These are phyloP conservation scores for Boletus tomentosulus DNA, from an alignment of 768 basidiomycete genomes.

Conservation along the genomic window DNA sequence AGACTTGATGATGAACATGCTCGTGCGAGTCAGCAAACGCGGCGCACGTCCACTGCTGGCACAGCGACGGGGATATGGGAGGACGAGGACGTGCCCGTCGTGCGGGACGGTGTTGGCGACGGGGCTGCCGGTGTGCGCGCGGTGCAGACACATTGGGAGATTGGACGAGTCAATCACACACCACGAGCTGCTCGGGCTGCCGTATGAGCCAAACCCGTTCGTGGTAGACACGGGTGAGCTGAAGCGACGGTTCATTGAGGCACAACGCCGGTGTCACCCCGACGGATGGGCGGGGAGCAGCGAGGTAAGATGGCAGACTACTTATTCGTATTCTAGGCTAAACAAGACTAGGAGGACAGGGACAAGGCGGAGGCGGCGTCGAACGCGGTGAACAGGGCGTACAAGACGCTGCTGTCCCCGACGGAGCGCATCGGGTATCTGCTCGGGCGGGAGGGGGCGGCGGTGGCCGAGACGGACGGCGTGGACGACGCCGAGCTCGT, in stretches of 20 bases:
- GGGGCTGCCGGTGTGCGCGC: conserved; percentile 66
- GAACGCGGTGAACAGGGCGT: conserved; percentile 77
- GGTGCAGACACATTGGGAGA: conserved; percentile 64
- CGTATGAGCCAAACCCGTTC: conserved; percentile 65
- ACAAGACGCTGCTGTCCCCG: conserved; percentile 70
- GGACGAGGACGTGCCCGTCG: conserved; percentile 46
- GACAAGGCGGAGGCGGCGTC: conserved; percentile 42
- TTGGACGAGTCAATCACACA: conserved; percentile 53
- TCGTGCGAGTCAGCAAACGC: conserved; percentile 11
- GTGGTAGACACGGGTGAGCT: conserved; percentile 56
- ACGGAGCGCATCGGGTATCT: conserved; percentile 79
- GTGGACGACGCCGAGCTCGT: conserved; percentile 69
- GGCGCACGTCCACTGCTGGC: conserved; percentile 6
- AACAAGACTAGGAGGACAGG: conserved; percentile 20
- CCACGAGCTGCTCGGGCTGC: conserved; percentile 66
- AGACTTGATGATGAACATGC: conserved; percentile 12
- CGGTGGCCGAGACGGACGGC: conserved; percentile 65
- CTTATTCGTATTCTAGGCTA: conserved; percentile 2
- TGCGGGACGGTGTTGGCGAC: conserved; percentile 61
- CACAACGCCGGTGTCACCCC: conserved; percentile 80
- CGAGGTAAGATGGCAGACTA: conserved; percentile 38
- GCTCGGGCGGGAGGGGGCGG: conserved; percentile 55
- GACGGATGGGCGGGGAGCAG: conserved; percentile 77
- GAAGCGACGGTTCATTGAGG: conserved; percentile 60
- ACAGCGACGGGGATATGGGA: conserved; percentile 15